Percentiles rank a stretch among this genome's conserved stretches.
These are phyloP conservation scores for Hirschioporus abietinus DNA, from an alignment of 768 basidiomycete genomes.

Conservation along the genomic window DNA sequence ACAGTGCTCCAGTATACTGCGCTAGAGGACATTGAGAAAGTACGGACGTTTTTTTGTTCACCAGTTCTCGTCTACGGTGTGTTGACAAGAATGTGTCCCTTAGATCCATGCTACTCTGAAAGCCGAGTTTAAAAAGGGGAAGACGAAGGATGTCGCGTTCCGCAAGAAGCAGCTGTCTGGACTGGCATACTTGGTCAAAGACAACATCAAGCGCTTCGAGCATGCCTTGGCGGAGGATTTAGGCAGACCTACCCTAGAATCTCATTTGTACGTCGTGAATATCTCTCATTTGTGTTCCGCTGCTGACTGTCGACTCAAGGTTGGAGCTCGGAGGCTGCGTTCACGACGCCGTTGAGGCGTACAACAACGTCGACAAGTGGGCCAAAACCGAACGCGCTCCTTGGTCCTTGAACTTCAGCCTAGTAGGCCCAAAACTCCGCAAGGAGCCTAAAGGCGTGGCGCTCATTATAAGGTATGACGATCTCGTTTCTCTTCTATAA, in stretches of 20 bases:
- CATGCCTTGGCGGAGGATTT: constrained; percentile 58
- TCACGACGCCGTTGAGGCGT: constrained; percentile 46
- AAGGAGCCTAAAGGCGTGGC: constrained; percentile 78
- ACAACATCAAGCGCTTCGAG: constrained; percentile 59
- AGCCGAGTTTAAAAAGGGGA: constrained; percentile 59
- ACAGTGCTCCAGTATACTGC: constrained; percentile 40
- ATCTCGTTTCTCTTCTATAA: constrained; percentile 7
- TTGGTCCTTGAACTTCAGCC: constrained; percentile 49
- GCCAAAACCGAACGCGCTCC: constrained; percentile 53
- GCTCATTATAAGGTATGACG: constrained; percentile 43
- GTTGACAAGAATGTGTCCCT: not conserved
- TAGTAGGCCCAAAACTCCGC: constrained; percentile 58
- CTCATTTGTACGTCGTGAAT: constrained; percentile 37
- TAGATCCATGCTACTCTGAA: constrained; percentile 55
- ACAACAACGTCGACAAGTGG: constrained; percentile 71
- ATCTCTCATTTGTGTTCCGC: not conserved
- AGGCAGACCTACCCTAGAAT: constrained; percentile 56
- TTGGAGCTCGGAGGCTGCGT: constrained; percentile 55
- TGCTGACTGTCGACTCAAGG: constrained; percentile 28
- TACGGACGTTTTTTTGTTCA: constrained; percentile 17
- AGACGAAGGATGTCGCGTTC: constrained; percentile 57
- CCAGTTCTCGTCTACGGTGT: not conserved
- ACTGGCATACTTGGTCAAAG: constrained; percentile 67
- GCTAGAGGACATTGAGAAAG: constrained; percentile 49
- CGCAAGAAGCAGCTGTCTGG: constrained; percentile 75